These are phyloP conservation scores for Zymoseptoria crescenta DNA, from an alignment of 2,329 filamentous ascomycete genomes.

Conservation along the genomic window DNA sequence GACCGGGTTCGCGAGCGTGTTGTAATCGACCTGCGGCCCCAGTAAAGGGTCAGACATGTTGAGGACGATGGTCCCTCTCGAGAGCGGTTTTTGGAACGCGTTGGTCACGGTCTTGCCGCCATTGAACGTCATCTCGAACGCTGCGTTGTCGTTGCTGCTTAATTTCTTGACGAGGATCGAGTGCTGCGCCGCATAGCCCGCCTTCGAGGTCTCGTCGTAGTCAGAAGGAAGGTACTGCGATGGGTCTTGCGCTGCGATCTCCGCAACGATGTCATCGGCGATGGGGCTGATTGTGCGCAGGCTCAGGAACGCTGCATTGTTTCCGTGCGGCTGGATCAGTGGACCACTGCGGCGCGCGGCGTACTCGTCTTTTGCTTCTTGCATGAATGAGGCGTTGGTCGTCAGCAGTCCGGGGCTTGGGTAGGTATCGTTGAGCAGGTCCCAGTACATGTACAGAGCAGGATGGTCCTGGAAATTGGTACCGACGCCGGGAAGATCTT, in stretches of 20 bases:
- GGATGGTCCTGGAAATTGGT: conserved; percentile 45
- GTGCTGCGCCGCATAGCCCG: conserved; percentile 12
- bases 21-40: background rate
- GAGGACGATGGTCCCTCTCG: background rate
- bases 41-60: background rate
- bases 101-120: conserved; percentile 8
- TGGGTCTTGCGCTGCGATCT: conserved; percentile 11
- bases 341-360: conserved; percentile 6
- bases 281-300: background rate
- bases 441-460: conserved; percentile 12
- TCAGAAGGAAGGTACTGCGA: conserved; percentile 13
- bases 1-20: conserved; percentile 25
- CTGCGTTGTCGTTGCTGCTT: conserved; percentile 5
- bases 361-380: conserved; percentile 7
- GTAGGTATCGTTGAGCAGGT: conserved; percentile 7
- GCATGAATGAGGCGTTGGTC: conserved; percentile 6
- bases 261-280: conserved; percentile 6
- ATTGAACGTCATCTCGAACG: conserved; percentile 16
- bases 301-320: conserved; percentile 18
- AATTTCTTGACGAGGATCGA: conserved; percentile 8
- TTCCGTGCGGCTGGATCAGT: conserved; percentile 9
- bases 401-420: conserved; percentile 7
- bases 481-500: conserved; percentile 39
- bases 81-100: conserved; percentile 20
- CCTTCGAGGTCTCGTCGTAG: conserved; percentile 8